phyloP scores from a whole-genome alignment of 1,284 basidiomycete species.

The Austroboletus niveus region DNA sequence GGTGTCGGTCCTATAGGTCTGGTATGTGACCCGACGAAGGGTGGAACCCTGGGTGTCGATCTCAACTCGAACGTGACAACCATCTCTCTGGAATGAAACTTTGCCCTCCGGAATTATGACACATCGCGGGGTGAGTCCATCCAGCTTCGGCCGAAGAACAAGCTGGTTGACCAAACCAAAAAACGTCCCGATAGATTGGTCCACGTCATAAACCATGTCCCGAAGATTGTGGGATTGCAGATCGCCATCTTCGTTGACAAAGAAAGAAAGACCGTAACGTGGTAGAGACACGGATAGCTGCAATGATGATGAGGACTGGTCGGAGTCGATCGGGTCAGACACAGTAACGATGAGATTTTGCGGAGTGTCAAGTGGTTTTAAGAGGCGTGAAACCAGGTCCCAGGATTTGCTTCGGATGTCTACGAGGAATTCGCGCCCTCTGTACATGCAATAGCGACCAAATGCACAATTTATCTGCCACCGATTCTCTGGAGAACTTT shows the following conservation, averaged over 20 bases:
- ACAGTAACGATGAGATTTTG: slow-evolving; percentile 28
- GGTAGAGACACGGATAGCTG: slow-evolving; percentile 39
- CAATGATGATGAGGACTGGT: neutral
- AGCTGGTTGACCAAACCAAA: slow-evolving; percentile 38
- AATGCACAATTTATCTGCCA: slow-evolving; percentile 12
- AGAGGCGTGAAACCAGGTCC: slow-evolving; percentile 26
- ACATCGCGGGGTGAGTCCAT: slow-evolving; percentile 19
- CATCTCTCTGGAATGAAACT: slow-evolving; percentile 18
- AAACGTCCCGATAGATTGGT: slow-evolving; percentile 25
- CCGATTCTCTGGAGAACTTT: slow-evolving; percentile 15
- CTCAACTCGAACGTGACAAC: slow-evolving; percentile 25
- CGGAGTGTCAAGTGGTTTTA: slow-evolving; percentile 33
- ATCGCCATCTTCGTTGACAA: slow-evolving; percentile 22
- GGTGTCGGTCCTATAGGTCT: slow-evolving; percentile 40
- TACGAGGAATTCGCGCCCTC: slow-evolving; percentile 18
- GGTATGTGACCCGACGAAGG: slow-evolving; percentile 23
- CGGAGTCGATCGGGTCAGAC: slow-evolving; percentile 2
- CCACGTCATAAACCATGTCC: slow-evolving; percentile 22
- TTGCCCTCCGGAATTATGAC: slow-evolving; percentile 43
- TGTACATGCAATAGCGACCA: slow-evolving; percentile 8
- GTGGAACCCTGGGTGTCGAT: slow-evolving; percentile 16
- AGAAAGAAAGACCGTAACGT: slow-evolving; percentile 37
- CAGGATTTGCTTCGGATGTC: slow-evolving; percentile 35
- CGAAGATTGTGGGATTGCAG: slow-evolving; percentile 28
- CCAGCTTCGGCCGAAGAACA: slow-evolving; percentile 33